These are phyloP conservation scores for Trapa incisa DNA, from an alignment of 345 rosid species.

Conservation along the genomic window DNA sequence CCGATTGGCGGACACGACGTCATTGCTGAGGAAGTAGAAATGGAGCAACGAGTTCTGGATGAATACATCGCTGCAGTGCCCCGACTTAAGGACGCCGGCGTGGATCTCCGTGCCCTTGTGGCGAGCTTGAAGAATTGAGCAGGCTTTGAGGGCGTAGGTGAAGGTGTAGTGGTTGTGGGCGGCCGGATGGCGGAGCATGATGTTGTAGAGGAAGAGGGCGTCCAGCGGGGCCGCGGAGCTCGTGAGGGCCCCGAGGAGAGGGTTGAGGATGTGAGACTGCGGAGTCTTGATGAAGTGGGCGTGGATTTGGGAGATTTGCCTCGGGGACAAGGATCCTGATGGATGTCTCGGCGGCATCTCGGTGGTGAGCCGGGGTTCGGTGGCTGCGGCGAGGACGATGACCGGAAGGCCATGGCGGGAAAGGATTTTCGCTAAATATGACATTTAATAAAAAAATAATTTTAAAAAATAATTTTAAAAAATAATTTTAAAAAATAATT, in stretches of 20 bases:
- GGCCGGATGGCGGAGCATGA: constrained; percentile 10
- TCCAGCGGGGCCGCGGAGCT: constrained; percentile 14
- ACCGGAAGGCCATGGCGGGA: neutral
- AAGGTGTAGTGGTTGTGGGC: constrained; percentile 13
- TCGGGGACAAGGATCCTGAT: neutral
- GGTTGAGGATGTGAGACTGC: constrained; percentile 14
- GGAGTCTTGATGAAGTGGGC: constrained; percentile 16
- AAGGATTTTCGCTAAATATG: neutral
- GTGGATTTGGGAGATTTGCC: constrained; percentile 13
- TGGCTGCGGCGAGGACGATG: neutral
- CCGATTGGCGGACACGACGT: constrained; percentile 9
- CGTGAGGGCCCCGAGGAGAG: constrained; percentile 11
- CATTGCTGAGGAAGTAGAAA: constrained; percentile 12
- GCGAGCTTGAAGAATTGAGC: constrained; percentile 10
- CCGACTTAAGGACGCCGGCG: constrained; percentile 9
- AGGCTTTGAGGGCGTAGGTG: constrained; percentile 16
- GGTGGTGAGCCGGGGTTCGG: neutral
- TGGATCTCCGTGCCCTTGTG: constrained; percentile 15
- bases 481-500: too few species aligned
- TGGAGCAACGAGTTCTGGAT: constrained; percentile 19
- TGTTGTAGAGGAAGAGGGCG: constrained; percentile 14
- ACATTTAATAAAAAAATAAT: neutral
- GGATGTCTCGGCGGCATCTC: constrained; percentile 1
- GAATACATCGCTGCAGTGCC: constrained; percentile 15
- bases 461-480: too few species aligned